Evolutionary conservation across 371 early-diverging fungal genomes (phyloP).

Genomic region (Mucor piriformis): DNA sequence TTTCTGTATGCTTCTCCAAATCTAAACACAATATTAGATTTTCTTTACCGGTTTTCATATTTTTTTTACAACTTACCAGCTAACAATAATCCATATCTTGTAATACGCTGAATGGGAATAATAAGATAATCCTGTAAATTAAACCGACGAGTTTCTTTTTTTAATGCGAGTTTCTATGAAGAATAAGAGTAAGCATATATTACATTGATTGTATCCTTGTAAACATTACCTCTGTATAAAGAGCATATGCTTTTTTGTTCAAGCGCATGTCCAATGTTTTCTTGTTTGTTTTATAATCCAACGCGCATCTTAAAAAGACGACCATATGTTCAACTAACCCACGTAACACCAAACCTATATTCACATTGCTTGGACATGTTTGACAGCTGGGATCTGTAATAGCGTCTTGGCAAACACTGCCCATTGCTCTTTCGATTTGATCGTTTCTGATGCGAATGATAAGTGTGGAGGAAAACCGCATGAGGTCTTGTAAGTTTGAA

Average conservation of each 20-base stretch:
- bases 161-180: conserved; percentile 24
- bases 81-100: conserved; percentile 38
- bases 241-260: conserved; percentile 27
- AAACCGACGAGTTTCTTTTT: conserved; percentile 44
- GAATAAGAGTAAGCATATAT: background rate
- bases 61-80: conserved; percentile 24
- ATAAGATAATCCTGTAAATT: conserved; percentile 41
- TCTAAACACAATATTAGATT: conserved; percentile 21
- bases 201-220: background rate
- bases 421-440: background rate
- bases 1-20: conserved; percentile 44
- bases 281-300: conserved; percentile 40
- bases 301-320: conserved; percentile 37
- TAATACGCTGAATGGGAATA: conserved; percentile 47
- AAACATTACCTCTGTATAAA: conserved; percentile 24
- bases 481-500: conserved; percentile 33
- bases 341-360: conserved; percentile 29
- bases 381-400: background rate
- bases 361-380: background rate
- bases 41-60: background rate
- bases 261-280: conserved; percentile 17
- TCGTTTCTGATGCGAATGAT: conserved; percentile 18
- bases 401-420: background rate
- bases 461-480: conserved; percentile 31
- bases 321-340: conserved; percentile 31